Evolutionary conservation across 352 stramenopile species (phyloP).

Genomic region (Pythium periplocum): DNA sequence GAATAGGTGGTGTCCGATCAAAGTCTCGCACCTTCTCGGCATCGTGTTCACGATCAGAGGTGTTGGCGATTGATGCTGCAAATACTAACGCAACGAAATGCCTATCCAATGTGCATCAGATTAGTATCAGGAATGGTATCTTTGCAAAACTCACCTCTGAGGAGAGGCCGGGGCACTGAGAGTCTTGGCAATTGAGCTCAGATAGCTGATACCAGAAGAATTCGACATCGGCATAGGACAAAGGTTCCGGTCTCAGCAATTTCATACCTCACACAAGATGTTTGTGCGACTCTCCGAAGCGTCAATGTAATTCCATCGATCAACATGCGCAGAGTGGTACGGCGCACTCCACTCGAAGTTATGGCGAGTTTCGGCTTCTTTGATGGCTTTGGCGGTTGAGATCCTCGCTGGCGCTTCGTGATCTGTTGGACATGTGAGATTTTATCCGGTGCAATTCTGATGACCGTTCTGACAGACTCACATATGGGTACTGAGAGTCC

Average conservation of each 20-base stretch:
- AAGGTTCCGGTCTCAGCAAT: neutral
- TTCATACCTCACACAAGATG: conserved; percentile 14
- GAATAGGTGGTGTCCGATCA: too few species aligned
- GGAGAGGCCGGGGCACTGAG: too few species aligned
- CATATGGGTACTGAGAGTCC: too few species aligned
- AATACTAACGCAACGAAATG: conserved; percentile 21
- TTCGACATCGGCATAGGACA: too few species aligned
- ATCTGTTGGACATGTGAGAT: too few species aligned
- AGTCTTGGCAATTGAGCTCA: too few species aligned
- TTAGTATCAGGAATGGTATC: too few species aligned
- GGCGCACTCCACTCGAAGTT: neutral
- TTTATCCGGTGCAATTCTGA: too few species aligned
- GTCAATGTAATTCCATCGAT: conserved; percentile 3
- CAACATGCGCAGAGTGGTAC: conserved; percentile 5
- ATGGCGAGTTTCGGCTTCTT: conserved; percentile 11
- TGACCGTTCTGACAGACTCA: too few species aligned
- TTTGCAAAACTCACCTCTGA: too few species aligned
- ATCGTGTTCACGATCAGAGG: neutral
- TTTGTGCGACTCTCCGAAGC: conserved; percentile 4
- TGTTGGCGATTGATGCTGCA: conserved; percentile 14
- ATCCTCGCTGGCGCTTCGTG: conserved; percentile 7
- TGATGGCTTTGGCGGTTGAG: too few species aligned
- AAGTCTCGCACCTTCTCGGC: conserved; percentile 6
- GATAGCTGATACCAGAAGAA: too few species aligned
- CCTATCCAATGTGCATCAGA: neutral